These are phyloP conservation scores for Trichosporon coremiiforme DNA, from an alignment of 1,284 basidiomycete species.

Conservation along the genomic window DNA sequence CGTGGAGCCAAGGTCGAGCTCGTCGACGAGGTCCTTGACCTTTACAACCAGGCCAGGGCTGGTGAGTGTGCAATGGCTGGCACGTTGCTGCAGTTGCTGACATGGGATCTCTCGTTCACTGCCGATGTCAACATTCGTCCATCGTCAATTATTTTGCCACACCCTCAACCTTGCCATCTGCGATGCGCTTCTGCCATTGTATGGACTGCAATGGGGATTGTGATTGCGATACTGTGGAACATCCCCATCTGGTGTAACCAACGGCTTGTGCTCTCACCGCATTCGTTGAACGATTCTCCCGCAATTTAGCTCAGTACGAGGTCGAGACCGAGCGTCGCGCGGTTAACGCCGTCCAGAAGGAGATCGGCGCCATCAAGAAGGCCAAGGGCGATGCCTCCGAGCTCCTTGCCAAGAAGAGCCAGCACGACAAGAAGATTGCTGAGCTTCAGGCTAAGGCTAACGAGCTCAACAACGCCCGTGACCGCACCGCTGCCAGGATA, in stretches of 20 bases:
- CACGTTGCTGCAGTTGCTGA: not conserved
- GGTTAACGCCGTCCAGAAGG: slow-evolving; percentile 87
- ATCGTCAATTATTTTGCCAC: not conserved
- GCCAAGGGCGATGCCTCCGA: slow-evolving; percentile 89
- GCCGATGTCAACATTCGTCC: not conserved
- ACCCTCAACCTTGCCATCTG: not conserved
- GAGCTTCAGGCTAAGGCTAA: slow-evolving; percentile 71
- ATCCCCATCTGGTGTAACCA: too few relatives aligned
- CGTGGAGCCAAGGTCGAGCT: slow-evolving; percentile 84
- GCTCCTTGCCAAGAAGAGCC: slow-evolving; percentile 75
- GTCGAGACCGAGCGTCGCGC: slow-evolving; percentile 75
- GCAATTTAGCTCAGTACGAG: slow-evolving; percentile 74
- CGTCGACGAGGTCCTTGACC: slow-evolving; percentile 88
- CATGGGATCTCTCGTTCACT: not conserved
- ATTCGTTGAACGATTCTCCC: too few relatives aligned
- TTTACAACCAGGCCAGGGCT: slow-evolving; percentile 70
- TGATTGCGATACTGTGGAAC: too few relatives aligned
- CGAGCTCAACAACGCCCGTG: slow-evolving; percentile 71
- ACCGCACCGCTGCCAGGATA: slow-evolving; percentile 71
- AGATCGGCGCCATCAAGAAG: slow-evolving; percentile 93
- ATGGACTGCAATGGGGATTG: too few relatives aligned
- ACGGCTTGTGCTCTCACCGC: too few relatives aligned
- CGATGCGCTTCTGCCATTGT: not conserved
- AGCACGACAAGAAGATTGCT: slow-evolving; percentile 72
- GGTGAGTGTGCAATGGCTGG: slow-evolving; percentile 62